Percentiles rank a stretch among this genome's conserved stretches.
Conservation (phyloP, 257 asterid genomes). For the Solanum bukasovii region DNA sequence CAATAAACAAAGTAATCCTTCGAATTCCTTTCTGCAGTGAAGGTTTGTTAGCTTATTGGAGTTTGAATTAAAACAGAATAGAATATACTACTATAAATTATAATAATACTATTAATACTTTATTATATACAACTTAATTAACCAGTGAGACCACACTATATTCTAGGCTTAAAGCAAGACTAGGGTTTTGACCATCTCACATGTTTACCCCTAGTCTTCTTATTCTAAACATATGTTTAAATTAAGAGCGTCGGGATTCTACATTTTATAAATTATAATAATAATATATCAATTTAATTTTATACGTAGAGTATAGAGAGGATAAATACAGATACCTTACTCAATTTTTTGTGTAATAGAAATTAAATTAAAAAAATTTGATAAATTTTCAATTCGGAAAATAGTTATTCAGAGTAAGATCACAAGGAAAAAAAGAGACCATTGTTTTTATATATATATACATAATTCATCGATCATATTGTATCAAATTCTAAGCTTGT, state of each 20-base stretch:
- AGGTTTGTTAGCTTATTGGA: constrained; percentile 8
- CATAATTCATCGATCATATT: neutral
- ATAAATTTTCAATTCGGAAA: too few species aligned
- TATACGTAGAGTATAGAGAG: neutral
- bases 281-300: neutral
- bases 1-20: neutral
- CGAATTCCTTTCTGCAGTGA: constrained; percentile 1
- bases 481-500: neutral
- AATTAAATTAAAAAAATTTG: too few species aligned
- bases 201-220: neutral
- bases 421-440: neutral
- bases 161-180: neutral
- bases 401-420: neutral
- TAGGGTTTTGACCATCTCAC: neutral
- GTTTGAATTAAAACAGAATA: neutral
- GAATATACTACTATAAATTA: neutral
- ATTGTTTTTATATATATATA: neutral
- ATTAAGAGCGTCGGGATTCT: neutral
- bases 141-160: neutral
- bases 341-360: too few species aligned
- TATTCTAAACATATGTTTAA: neutral
- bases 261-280: neutral
- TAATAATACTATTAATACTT: neutral
- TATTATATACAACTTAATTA: neutral
- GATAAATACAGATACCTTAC: too few species aligned